A percentile compares a stretch with the other conserved stretches of the same genome.
Conservation (phyloP, 371 early-diverging fungal genomes). For the Enterocytospora artemiae region DNA sequence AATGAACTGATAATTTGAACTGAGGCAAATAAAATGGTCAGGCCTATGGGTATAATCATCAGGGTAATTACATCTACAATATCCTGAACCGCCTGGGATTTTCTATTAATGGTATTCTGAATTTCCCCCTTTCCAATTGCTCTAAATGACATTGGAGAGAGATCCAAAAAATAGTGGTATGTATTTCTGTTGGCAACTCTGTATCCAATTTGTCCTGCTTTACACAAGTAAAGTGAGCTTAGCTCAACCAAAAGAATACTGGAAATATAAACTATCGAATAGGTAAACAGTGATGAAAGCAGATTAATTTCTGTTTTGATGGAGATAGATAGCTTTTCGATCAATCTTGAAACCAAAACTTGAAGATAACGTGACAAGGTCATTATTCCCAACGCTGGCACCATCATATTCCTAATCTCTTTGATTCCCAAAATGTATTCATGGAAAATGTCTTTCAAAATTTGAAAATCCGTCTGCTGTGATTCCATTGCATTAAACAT, state of each 20-base stretch:
- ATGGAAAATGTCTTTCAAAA: neutral
- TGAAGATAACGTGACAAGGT: slow-evolving; percentile 20
- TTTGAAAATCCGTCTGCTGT: neutral
- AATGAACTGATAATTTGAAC: slow-evolving; percentile 10
- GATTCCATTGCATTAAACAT: no score
- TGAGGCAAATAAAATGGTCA: slow-evolving; percentile 11
- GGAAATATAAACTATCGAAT: slow-evolving; percentile 9
- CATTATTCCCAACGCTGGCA: slow-evolving; percentile 25
- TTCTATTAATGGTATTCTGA: slow-evolving; percentile 39
- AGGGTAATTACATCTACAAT: slow-evolving; percentile 50
- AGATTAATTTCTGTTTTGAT: neutral
- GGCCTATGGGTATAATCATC: slow-evolving; percentile 31
- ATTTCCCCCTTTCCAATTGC: slow-evolving; percentile 44
- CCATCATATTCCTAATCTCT: neutral
- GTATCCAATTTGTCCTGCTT: slow-evolving; percentile 40
- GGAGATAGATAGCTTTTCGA: neutral
- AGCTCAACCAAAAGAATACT: slow-evolving; percentile 30
- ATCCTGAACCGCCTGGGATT: slow-evolving; percentile 50
- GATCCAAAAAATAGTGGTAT: slow-evolving; percentile 34
- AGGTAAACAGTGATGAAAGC: slow-evolving; percentile 1
- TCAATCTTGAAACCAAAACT: slow-evolving; percentile 4
- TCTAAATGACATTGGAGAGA: slow-evolving; percentile 32
- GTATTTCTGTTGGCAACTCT: slow-evolving; percentile 27
- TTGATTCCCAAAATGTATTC: neutral
- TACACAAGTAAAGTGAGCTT: slow-evolving; percentile 36